Percentiles rank a stretch among this genome's conserved stretches.
phyloP scores from a whole-genome alignment of 2,329 filamentous ascomycete genomes.

The Golovinomyces cichoracearum region DNA sequence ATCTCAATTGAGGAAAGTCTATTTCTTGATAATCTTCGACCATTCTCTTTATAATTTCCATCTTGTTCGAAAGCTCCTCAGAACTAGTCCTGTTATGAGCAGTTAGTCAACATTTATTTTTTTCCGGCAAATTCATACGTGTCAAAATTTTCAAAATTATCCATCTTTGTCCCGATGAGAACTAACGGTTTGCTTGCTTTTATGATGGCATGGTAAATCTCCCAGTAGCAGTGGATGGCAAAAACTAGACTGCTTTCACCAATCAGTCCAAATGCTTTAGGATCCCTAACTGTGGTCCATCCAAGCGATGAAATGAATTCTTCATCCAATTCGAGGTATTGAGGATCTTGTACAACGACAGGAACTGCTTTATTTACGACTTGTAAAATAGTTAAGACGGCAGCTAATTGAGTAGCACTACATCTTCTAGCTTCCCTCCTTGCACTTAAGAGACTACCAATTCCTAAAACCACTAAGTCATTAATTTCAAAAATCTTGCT shows the following conservation, averaged over 20 bases:
- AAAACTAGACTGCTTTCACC: conserved; percentile 12
- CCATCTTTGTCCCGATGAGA: conserved; percentile 13
- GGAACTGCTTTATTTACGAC: conserved; percentile 4
- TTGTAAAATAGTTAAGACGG: conserved; percentile 10
- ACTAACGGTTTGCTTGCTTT: conserved; percentile 7
- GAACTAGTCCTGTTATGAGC: not conserved
- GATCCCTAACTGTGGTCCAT: conserved; percentile 11
- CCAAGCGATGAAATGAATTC: conserved; percentile 10
- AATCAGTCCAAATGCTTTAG: conserved; percentile 11
- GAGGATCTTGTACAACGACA: conserved; percentile 13
- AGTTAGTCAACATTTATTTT: not conserved
- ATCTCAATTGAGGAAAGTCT: conserved; percentile 12
- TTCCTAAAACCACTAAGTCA: conserved; percentile 12
- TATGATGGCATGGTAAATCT: conserved; percentile 11
- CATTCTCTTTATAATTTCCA: conserved; percentile 7
- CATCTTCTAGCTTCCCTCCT: conserved; percentile 11
- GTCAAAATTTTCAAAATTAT: conserved; percentile 10
- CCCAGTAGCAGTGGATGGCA: conserved; percentile 15
- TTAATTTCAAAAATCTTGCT: conserved; percentile 3
- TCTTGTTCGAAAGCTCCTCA: not conserved
- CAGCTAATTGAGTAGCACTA: conserved; percentile 13
- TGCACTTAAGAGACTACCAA: conserved; percentile 14
- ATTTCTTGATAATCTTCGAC: conserved; percentile 9
- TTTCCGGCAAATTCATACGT: conserved; percentile 4
- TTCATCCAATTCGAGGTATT: conserved; percentile 13